phyloP scores from a whole-genome alignment of 2,329 filamentous ascomycete genomes.

The Verticillium zaregamsianum region DNA sequence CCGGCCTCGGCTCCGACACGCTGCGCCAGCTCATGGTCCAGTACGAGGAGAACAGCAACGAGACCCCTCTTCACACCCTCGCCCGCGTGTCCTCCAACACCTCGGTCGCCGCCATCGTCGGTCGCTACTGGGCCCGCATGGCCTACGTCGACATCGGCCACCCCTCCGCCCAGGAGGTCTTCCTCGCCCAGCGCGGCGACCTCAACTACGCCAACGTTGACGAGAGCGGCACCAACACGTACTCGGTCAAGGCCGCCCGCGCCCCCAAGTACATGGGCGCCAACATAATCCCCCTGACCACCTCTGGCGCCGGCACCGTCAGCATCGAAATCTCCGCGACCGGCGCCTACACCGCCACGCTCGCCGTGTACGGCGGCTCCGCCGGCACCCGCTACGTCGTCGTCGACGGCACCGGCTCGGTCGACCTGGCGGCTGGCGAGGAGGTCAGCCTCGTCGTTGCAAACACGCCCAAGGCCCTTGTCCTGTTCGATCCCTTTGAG shows the following conservation, averaged over 20 bases:
- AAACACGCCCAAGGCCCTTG: slow-evolving; percentile 39
- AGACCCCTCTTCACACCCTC: slow-evolving; percentile 44
- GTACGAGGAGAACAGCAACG: slow-evolving; percentile 39
- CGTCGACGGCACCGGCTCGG: slow-evolving; percentile 27
- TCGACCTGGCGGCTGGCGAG: slow-evolving; percentile 27
- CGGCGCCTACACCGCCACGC: slow-evolving; percentile 33
- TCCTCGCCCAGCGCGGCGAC: slow-evolving; percentile 25
- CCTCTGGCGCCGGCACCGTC: slow-evolving; percentile 22
- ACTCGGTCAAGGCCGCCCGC: slow-evolving; percentile 36
- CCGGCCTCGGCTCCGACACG: slow-evolving; percentile 34
- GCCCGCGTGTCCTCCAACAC: slow-evolving; percentile 29
- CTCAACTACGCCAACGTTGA: slow-evolving; percentile 41
- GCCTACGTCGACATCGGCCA: slow-evolving; percentile 47
- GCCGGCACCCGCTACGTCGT: slow-evolving; percentile 32
- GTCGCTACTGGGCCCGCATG: slow-evolving; percentile 49
- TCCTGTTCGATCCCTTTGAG: slow-evolving; percentile 39
- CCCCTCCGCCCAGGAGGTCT: slow-evolving; percentile 30
- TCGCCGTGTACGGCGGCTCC: slow-evolving; percentile 29
- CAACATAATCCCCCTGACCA: slow-evolving; percentile 41
- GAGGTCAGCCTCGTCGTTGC: slow-evolving; percentile 41
- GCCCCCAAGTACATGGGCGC: slow-evolving; percentile 45
- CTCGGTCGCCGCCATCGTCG: slow-evolving; percentile 36
- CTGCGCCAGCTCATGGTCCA: slow-evolving; percentile 37
- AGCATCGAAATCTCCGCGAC: slow-evolving; percentile 28
- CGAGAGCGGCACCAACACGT: slow-evolving; percentile 23